Conservation (phyloP, 768 basidiomycete species). For the Boletus eberwhitei region DNA sequence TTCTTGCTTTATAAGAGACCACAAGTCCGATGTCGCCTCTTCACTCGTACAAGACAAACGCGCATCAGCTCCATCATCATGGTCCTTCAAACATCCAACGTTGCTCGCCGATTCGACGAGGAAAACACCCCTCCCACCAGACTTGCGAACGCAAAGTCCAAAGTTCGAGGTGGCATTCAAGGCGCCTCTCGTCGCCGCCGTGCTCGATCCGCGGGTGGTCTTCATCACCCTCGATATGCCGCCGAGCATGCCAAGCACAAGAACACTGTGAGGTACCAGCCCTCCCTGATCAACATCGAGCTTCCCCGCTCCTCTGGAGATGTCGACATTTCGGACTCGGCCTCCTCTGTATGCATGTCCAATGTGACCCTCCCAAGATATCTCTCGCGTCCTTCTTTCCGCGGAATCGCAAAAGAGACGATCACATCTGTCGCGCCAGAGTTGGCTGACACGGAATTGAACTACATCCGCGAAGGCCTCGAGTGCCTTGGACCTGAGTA, state of each 20-base stretch:
- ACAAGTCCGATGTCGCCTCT: conserved; percentile 1
- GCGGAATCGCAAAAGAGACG: conserved; percentile 7
- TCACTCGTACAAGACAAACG: background rate
- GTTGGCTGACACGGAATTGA: conserved; percentile 19
- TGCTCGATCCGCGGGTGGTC: conserved; percentile 30
- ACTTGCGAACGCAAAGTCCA: conserved; percentile 6
- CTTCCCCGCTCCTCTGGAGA: conserved; percentile 22
- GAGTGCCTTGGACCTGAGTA: conserved; percentile 28
- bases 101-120: conserved; percentile 21
- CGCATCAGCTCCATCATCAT: conserved; percentile 10
- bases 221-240: conserved; percentile 32
- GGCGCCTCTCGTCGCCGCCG: conserved; percentile 40
- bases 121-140: conserved; percentile 35
- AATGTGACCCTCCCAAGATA: conserved; percentile 22
- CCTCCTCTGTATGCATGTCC: conserved; percentile 7
- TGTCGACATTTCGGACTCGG: background rate
- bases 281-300: conserved; percentile 28
- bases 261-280: conserved; percentile 11
- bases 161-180: conserved; percentile 29
- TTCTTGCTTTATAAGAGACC: conserved; percentile 25
- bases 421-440: conserved; percentile 27
- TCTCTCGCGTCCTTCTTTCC: conserved; percentile 20
- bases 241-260: conserved; percentile 40
- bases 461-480: conserved; percentile 29
- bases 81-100: conserved; percentile 25